Base-by-base conservation (phyloP, 1,284 basidiomycete genomes). In the Boletus semigastroideus region DNA sequence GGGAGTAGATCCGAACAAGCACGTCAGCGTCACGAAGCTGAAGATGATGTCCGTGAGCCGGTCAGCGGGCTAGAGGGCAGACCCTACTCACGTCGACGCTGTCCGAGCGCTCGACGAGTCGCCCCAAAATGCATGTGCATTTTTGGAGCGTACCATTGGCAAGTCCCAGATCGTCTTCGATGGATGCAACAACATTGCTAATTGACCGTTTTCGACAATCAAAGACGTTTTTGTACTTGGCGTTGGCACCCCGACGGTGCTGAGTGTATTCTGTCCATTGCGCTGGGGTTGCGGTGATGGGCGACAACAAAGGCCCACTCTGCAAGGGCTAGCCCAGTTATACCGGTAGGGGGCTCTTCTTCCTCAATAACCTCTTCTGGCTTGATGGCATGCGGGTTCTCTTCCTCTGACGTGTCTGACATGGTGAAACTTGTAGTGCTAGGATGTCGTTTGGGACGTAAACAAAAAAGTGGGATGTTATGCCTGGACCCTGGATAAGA, bases 11-110 rank as follows among this genome's bases (percentile, higher is more conserved):
- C n/a, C 46, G 42, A 16, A 42, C 56, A 5, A 33, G 12, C 3
- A 42, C 36, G 17, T 57, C 46, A 48, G 44, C 52, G 37, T 37
- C 45, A 42, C 54, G 51, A 42, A 46, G 60, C 63, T 57, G 20
- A 28, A 4, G 20, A 30, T 22, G 4, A 31, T 4, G 40, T 22
- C 27, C 14, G 28, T 51, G 11, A 12, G 28, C 8, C 3, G 19
- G 36, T 14, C n/a, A 4, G 5, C 1, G 22, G 8, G 14, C 3
- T 11, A 19, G 10, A 22, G 20, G 16, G 30, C 10, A 13, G 17
- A 16, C 1, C 11, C 5, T n/a, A 43, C 48, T 47, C 43, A 58
- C 56, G 0, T 53, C 17, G 4, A 20, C 16, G 2, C 51, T 50
- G 6, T 59, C 51, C n/a, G n/a, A n/a, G 25, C 42, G 12, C 9